Base-by-base conservation (phyloP, 2,329 filamentous ascomycete species). In the Pseudocercospora macadamiae region DNA sequence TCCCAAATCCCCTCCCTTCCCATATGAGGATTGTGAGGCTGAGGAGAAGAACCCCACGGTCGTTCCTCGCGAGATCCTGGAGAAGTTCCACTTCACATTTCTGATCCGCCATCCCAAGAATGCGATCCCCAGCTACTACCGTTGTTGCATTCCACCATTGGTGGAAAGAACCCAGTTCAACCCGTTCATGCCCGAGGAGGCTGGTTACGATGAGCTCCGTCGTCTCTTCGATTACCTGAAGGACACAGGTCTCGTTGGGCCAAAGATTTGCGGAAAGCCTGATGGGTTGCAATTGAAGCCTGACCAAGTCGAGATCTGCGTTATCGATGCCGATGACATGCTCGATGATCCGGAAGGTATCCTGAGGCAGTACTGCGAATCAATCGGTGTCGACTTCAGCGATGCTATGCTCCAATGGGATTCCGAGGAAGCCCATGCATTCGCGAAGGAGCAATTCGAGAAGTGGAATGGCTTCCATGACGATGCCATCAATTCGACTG, bases 391-490 rank as follows among this genome's bases (percentile, higher is more conserved):
- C 60, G 83, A 89, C 14, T 99, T 89, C 75, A 79, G 79, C 44
- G 84, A 86, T 0, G 80, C 84, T 12, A 96, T 97, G 93, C 81
- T 99, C 62, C 81, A 83, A 59, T 97, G 95, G 95, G 85, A 89
- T 62, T 86, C 88, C 25, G 86, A 88, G 53, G 88, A 89, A 64
- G 87, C 89, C 68, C 86, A 91, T 66, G 68, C 77, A 52, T 79
- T 84, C 62, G 93, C 93, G 2, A 81, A 83, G 65, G 82, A 86
- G 63, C 87, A 87, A 16, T 97, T 97, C 77, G 91, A 93, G 77
- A 97, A 99, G 80, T 97, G 95, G 95, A 89, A 87, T 66, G 95
- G 95, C 9, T 97, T 96, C 79, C 95, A 97, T 74, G 90, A 97
- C 67, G 95, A 97, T 79, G 95, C 92, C 12, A 90, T 97, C 68